A percentile compares a stretch with the other conserved stretches of the same genome.
Evolutionary conservation across 2,329 filamentous ascomycete genomes (phyloP).

Genomic region (Fusarium sp.): DNA sequence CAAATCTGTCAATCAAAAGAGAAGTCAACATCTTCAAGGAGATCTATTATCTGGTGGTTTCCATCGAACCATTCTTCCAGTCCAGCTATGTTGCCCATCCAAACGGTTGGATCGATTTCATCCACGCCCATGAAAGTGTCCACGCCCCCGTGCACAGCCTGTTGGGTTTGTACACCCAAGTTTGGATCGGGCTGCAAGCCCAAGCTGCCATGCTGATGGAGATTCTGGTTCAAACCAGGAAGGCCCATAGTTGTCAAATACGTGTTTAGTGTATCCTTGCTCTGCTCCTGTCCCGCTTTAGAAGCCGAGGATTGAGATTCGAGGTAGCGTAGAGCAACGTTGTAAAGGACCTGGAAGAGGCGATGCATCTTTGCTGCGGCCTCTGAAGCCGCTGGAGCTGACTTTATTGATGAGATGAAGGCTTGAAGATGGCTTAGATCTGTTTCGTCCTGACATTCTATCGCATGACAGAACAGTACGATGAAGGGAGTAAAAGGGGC

Average conservation of each 20-base stretch:
- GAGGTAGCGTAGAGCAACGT: neutral
- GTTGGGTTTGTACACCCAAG: neutral
- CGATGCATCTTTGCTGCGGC: constrained; percentile 3
- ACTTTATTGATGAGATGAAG: constrained; percentile 8
- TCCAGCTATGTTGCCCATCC: constrained; percentile 11
- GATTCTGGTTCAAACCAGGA: neutral
- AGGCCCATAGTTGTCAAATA: neutral
- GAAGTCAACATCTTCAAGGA: constrained; percentile 6
- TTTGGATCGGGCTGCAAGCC: neutral
- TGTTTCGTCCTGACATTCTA: constrained; percentile 5
- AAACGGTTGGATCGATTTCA: neutral
- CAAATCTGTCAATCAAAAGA: neutral
- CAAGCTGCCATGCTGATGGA: no score
- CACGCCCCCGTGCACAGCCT: neutral
- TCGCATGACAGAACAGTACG: constrained; percentile 20
- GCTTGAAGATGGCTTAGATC: constrained; percentile 7
- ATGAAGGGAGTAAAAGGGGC: constrained; percentile 17
- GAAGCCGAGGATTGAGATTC: neutral
- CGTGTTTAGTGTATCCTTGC: neutral
- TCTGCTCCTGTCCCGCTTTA: neutral
- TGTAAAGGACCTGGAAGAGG: constrained; percentile 9
- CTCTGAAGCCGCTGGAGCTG: constrained; percentile 2
- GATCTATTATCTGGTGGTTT: constrained; percentile 18
- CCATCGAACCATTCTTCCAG: constrained; percentile 23
- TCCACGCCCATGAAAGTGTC: neutral